Evolutionary conservation across 2,329 filamentous ascomycete genomes (phyloP).

Genomic region (Venturia pyrina): DNA sequence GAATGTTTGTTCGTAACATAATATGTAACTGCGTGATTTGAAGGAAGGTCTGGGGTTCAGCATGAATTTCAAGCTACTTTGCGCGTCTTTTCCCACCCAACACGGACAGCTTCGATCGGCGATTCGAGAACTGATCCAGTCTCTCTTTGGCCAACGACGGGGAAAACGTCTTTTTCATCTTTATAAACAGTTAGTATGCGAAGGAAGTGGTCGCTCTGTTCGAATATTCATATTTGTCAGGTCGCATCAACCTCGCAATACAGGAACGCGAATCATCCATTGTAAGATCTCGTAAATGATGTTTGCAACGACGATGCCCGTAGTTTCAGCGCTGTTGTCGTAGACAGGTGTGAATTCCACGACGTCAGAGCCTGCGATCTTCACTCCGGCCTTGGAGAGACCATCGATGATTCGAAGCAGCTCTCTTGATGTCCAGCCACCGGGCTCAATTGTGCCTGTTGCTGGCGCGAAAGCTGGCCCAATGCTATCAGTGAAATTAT

Average conservation of each 20-base stretch:
- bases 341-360: conserved; percentile 66
- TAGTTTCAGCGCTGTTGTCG: conserved; percentile 61
- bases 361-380: conserved; percentile 60
- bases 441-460: background rate
- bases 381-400: conserved; percentile 36
- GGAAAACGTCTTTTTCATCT: too few species aligned
- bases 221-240: background rate
- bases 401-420: conserved; percentile 1
- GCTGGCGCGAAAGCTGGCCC: conserved; percentile 3
- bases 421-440: conserved; percentile 7
- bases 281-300: conserved; percentile 62
- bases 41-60: too few species aligned
- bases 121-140: too few species aligned
- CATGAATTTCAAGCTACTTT: too few species aligned
- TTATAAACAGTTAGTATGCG: too few species aligned
- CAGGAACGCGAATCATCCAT: conserved; percentile 7
- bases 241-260: background rate
- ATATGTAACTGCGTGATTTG: too few species aligned
- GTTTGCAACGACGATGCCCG: conserved; percentile 63
- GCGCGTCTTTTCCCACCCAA: too few species aligned
- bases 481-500: background rate
- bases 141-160: too few species aligned
- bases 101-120: too few species aligned
- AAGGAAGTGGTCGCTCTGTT: too few species aligned
- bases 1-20: too few species aligned